phyloP scores from a whole-genome alignment of 2,329 filamentous ascomycete species.

The Colletotrichum abscissum region DNA sequence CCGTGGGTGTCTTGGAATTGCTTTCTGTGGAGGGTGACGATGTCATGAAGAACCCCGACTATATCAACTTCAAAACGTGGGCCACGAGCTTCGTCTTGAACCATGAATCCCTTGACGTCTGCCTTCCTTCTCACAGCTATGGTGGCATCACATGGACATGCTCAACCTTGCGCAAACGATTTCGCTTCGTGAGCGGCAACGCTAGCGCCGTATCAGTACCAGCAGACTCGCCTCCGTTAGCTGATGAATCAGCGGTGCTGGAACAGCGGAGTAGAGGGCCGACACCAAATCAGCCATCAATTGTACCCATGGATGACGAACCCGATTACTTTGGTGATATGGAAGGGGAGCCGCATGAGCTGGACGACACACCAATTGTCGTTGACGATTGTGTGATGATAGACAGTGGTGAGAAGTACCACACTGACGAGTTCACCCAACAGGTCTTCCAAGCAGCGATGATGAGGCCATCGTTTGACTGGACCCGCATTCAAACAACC shows the following conservation, averaged over 20 bases:
- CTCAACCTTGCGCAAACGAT: slow-evolving; percentile 74
- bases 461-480: slow-evolving; percentile 75
- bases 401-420: slow-evolving; percentile 40
- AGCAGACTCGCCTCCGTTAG: slow-evolving; percentile 52
- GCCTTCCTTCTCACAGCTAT: slow-evolving; percentile 67
- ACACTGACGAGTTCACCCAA: slow-evolving; percentile 56
- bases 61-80: slow-evolving; percentile 77
- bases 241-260: slow-evolving; percentile 47
- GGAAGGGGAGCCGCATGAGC: slow-evolving; percentile 30
- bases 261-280: slow-evolving; percentile 49
- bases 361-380: slow-evolving; percentile 35
- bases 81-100: slow-evolving; percentile 66
- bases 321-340: slow-evolving; percentile 57
- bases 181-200: slow-evolving; percentile 75
- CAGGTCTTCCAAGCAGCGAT: slow-evolving; percentile 51
- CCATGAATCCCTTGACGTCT: slow-evolving; percentile 63
- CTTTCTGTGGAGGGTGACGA: slow-evolving; percentile 62
- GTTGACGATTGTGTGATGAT: slow-evolving; percentile 42
- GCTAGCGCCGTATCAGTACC: slow-evolving; percentile 46
- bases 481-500: slow-evolving; percentile 77
- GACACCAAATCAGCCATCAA: slow-evolving; percentile 47
- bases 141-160: slow-evolving; percentile 77
- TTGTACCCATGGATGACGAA: slow-evolving; percentile 46
- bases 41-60: slow-evolving; percentile 58
- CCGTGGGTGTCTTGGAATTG: slow-evolving; percentile 64